Evolutionary conservation across 176 grass and related monocot genomes (phyloP).

Genomic region (Triticum monococcum): DNA sequence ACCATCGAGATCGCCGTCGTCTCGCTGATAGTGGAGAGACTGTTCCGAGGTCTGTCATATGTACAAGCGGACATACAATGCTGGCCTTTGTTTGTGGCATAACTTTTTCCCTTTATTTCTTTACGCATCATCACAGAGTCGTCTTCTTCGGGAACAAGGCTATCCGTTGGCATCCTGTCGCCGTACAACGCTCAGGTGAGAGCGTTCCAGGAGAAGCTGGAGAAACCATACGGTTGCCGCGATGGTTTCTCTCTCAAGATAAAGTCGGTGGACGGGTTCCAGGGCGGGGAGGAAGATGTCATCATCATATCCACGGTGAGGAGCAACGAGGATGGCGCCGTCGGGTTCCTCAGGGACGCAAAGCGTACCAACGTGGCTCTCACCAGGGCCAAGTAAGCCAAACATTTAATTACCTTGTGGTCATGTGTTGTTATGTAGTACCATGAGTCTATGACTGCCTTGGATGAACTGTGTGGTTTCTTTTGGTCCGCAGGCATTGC

Average conservation of each 20-base stretch:
- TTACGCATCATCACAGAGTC: background rate
- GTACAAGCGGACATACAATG: background rate
- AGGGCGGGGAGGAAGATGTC: background rate
- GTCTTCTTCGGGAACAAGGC: background rate
- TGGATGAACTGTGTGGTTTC: background rate
- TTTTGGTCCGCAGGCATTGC: background rate
- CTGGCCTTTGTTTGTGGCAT: background rate
- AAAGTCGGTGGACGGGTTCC: background rate
- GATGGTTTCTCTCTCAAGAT: conserved; percentile 3
- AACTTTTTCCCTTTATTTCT: background rate
- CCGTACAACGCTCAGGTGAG: background rate
- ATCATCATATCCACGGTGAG: conserved; percentile 9
- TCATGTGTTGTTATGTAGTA: background rate
- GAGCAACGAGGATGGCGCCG: background rate
- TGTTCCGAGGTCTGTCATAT: background rate
- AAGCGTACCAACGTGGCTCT: background rate
- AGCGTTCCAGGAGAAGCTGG: background rate
- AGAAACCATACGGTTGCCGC: background rate
- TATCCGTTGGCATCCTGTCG: background rate
- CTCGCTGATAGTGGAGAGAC: background rate
- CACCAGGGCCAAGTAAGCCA: conserved; percentile 7
- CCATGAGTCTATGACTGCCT: background rate
- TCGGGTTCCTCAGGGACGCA: background rate
- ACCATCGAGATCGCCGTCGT: background rate
- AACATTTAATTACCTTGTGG: background rate